Evolutionary conservation across 2,329 filamentous ascomycete genomes (phyloP).

Genomic region (Claviceps spartinae): DNA sequence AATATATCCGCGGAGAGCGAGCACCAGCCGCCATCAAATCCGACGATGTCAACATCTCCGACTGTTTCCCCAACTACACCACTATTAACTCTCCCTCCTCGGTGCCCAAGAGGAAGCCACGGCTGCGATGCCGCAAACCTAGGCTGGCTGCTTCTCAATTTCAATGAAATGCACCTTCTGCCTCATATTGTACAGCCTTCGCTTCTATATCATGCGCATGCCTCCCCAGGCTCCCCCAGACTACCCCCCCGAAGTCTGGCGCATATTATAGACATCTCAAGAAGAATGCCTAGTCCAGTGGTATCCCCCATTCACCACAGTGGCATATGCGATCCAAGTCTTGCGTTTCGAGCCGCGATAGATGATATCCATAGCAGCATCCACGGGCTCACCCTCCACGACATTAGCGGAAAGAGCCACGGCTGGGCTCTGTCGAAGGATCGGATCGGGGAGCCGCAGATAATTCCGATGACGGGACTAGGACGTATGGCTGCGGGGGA

Average conservation of each 20-base stretch:
- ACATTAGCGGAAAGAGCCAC: slow-evolving; percentile 32
- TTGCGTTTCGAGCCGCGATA: slow-evolving; percentile 31
- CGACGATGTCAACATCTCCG: slow-evolving; percentile 8
- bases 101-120: slow-evolving; percentile 36
- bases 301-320: slow-evolving; percentile 26
- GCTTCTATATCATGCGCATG: slow-evolving; percentile 4
- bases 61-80: slow-evolving; percentile 7
- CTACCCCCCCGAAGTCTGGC: slow-evolving; percentile 27
- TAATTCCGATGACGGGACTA: slow-evolving; percentile 15
- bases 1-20: slow-evolving; percentile 9
- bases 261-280: slow-evolving; percentile 30
- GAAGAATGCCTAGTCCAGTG: slow-evolving; percentile 30
- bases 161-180: slow-evolving; percentile 32
- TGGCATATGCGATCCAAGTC: slow-evolving; percentile 35
- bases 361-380: slow-evolving; percentile 39
- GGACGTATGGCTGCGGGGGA: slow-evolving; percentile 18
- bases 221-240: slow-evolving; percentile 7
- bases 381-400: slow-evolving; percentile 32
- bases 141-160: slow-evolving; percentile 40
- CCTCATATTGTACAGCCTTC: slow-evolving; percentile 24
- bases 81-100: slow-evolving; percentile 24
- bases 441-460: slow-evolving; percentile 21
- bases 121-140: slow-evolving; percentile 39
- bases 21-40: slow-evolving; percentile 10
- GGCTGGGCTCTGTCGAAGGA: slow-evolving; percentile 36